These are phyloP conservation scores for Trichoderma koningiopsis DNA, from an alignment of 2,329 filamentous ascomycete genomes.

Conservation along the genomic window DNA sequence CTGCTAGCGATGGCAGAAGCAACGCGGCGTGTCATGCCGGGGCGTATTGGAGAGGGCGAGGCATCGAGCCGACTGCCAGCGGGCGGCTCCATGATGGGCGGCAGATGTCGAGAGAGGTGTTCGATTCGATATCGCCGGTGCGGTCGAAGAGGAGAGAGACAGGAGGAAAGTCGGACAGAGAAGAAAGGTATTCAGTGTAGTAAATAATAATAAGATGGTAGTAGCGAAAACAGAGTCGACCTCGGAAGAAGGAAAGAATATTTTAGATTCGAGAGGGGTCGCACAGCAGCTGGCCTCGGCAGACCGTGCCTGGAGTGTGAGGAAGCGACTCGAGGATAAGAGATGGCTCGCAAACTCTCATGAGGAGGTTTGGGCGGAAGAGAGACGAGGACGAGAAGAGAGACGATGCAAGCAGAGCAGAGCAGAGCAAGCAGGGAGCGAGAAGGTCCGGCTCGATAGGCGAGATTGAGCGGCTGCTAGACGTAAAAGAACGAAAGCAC, in stretches of 20 bases:
- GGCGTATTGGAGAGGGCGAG: constrained; percentile 9
- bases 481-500: not conserved
- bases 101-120: not conserved
- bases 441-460: not conserved
- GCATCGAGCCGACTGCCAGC: constrained; percentile 22
- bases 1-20: constrained; percentile 16
- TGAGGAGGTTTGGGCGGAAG: not conserved
- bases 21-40: constrained; percentile 14
- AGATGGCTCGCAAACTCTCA: constrained; percentile 9
- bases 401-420: not conserved
- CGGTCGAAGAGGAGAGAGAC: not conserved
- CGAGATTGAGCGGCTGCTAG: not conserved
- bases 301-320: constrained; percentile 14
- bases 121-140: not conserved
- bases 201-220: not conserved
- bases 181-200: not conserved
- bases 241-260: not conserved
- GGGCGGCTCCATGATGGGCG: constrained; percentile 17
- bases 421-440: not conserved
- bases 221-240: not conserved
- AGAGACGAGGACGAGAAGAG: not conserved
- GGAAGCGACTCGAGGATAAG: not conserved
- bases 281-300: constrained; percentile 18
- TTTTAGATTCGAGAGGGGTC: not conserved
- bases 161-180: not conserved